A percentile compares a stretch with the other conserved stretches of the same genome.
These are phyloP conservation scores for Boehmeria nivea DNA, from an alignment of 306 rosid species.

Conservation along the genomic window DNA sequence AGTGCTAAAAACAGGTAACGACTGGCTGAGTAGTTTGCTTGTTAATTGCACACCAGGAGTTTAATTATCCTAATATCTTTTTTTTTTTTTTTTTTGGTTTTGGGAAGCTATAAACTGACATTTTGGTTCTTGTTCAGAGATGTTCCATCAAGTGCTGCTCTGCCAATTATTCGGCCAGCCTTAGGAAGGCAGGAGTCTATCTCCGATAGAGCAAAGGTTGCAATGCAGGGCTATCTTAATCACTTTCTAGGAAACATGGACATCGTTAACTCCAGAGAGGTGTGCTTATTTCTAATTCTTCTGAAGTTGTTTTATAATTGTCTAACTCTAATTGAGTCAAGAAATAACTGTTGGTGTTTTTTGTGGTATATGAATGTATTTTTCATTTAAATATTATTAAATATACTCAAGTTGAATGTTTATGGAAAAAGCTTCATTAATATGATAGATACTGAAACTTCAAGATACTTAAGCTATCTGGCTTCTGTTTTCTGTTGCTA, in stretches of 20 bases:
- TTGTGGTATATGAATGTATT: background rate
- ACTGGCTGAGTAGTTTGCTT: background rate
- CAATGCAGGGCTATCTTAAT: slow-evolving; percentile 98
- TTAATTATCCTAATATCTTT: slow-evolving; percentile 15
- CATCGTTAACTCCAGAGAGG: slow-evolving; percentile 95
- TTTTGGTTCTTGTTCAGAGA: slow-evolving; percentile 60
- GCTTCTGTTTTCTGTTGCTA: no score
- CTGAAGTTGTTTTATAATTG: background rate
- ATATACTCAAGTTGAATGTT: background rate
- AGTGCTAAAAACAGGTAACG: slow-evolving; percentile 67
- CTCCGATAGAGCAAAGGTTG: slow-evolving; percentile 82
- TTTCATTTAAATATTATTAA: background rate
- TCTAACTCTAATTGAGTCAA: background rate
- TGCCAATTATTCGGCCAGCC: slow-evolving; percentile 92
- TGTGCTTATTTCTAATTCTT: slow-evolving; percentile 27
- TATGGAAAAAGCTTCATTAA: background rate
- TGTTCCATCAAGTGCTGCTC: slow-evolving; percentile 97
- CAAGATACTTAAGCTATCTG: background rate
- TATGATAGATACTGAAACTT: background rate
- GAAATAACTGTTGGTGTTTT: background rate
- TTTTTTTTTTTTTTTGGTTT: background rate
- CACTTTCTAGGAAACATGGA: slow-evolving; percentile 92
- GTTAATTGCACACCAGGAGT: slow-evolving; percentile 10
- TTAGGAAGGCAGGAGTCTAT: slow-evolving; percentile 87
- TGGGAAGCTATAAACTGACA: slow-evolving; percentile 13